phyloP scores from a whole-genome alignment of 2,329 filamentous ascomycete genomes.

The Aureobasidium vineae region DNA sequence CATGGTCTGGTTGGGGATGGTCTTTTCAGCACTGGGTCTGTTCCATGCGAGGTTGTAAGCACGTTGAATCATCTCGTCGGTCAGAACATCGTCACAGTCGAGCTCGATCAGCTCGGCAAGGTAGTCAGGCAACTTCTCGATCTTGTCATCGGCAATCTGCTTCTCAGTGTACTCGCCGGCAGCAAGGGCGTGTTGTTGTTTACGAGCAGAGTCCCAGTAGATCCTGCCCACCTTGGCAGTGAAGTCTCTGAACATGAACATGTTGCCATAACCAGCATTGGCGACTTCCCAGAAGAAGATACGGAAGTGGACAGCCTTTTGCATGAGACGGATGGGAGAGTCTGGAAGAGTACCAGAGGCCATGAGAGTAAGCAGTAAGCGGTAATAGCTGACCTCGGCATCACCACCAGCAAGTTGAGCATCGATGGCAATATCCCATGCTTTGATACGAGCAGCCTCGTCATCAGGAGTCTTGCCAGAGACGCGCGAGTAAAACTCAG shows the following conservation, averaged over 20 bases:
- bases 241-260: slow-evolving; percentile 63
- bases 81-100: slow-evolving; percentile 79
- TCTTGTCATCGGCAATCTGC: slow-evolving; percentile 46
- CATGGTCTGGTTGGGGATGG: slow-evolving; percentile 67
- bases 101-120: slow-evolving; percentile 72
- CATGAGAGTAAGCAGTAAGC: slow-evolving; percentile 79
- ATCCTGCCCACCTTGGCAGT: slow-evolving; percentile 71
- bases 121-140: slow-evolving; percentile 72
- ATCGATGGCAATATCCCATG: slow-evolving; percentile 90
- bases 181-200: slow-evolving; percentile 51
- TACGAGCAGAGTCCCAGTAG: slow-evolving; percentile 78
- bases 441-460: slow-evolving; percentile 81
- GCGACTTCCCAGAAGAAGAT: slow-evolving; percentile 79
- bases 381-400: slow-evolving; percentile 81
- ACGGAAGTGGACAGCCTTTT: slow-evolving; percentile 89
- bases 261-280: slow-evolving; percentile 63
- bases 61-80: slow-evolving; percentile 73
- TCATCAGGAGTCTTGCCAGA: slow-evolving; percentile 81
- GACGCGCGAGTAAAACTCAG: slow-evolving; percentile 71
- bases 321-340: slow-evolving; percentile 79
- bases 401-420: slow-evolving; percentile 90
- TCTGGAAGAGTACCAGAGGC: slow-evolving; percentile 84
- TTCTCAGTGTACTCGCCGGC: slow-evolving; percentile 32
- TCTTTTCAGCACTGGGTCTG: slow-evolving; percentile 66
- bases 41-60: slow-evolving; percentile 92